These are phyloP conservation scores for Eucalyptus erythrocorys DNA, from an alignment of 345 rosid species.

Conservation along the genomic window DNA sequence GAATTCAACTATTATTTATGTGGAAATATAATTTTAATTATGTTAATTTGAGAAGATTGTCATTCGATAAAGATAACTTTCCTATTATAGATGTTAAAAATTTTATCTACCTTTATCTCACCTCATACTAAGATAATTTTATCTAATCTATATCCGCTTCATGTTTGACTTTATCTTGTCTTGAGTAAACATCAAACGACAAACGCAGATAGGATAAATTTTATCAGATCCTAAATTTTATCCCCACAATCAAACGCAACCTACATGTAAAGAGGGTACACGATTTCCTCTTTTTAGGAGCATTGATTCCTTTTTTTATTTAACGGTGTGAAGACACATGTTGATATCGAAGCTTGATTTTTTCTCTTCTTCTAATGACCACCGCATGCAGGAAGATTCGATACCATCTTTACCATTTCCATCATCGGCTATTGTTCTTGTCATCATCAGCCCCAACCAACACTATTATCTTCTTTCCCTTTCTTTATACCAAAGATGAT, in stretches of 20 bases:
- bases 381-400: accelerated
- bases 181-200: accelerated
- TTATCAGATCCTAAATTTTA: too few relatives aligned
- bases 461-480: not conserved
- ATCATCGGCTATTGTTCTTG: not conserved
- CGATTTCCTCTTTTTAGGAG: not conserved
- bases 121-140: accelerated
- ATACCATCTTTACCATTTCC: not conserved
- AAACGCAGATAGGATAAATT: accelerated
- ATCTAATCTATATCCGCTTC: accelerated
- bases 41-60: too few relatives aligned
- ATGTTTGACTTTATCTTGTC: too few relatives aligned
- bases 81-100: accelerated
- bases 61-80: accelerated
- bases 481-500: not conserved
- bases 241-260: accelerated
- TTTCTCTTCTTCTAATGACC: not conserved
- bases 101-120: accelerated
- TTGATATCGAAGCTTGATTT: not conserved
- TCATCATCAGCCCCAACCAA: not conserved
- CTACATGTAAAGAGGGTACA: not conserved
- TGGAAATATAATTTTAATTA: too few relatives aligned
- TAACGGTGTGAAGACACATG: not conserved
- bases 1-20: too few relatives aligned
- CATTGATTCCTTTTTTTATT: not conserved